phyloP scores from a whole-genome alignment of 768 basidiomycete genomes.

The Leccinum boreale region DNA sequence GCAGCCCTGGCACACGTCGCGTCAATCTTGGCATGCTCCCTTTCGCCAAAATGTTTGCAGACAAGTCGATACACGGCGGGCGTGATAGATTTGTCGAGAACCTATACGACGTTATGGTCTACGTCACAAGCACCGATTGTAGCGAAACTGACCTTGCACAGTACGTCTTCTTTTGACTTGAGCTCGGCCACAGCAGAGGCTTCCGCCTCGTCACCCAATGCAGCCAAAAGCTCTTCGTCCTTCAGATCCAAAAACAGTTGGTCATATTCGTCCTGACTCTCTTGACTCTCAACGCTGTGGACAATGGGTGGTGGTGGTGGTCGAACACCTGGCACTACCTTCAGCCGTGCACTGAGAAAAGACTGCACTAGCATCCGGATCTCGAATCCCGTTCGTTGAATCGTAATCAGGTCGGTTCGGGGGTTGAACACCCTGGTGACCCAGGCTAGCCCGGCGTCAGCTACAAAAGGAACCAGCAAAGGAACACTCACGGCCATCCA shows the following conservation, averaged over 20 bases:
- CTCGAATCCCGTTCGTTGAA: slow-evolving; percentile 46
- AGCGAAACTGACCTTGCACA: slow-evolving; percentile 45
- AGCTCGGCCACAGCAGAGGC: slow-evolving; percentile 25
- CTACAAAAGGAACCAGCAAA: not conserved
- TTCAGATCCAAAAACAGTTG: slow-evolving; percentile 55
- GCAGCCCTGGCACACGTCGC: slow-evolving; percentile 35
- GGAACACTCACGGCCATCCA: slow-evolving; percentile 48
- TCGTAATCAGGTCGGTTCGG: slow-evolving; percentile 40
- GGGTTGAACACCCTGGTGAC: slow-evolving; percentile 48
- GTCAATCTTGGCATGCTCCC: slow-evolving; percentile 15
- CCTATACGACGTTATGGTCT: slow-evolving; percentile 30
- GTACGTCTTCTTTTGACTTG: slow-evolving; percentile 42
- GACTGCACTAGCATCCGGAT: slow-evolving; percentile 56
- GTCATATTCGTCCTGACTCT: slow-evolving; percentile 78
- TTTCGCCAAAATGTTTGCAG: slow-evolving; percentile 44
- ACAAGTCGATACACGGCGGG: slow-evolving; percentile 56
- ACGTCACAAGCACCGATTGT: not conserved
- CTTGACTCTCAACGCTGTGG: slow-evolving; percentile 45
- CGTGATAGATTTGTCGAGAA: slow-evolving; percentile 45
- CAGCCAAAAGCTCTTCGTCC: slow-evolving; percentile 57
- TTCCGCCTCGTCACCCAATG: slow-evolving; percentile 41
- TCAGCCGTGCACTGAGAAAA: slow-evolving; percentile 57
- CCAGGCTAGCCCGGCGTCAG: slow-evolving; percentile 46
- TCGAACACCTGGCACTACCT: slow-evolving; percentile 41
- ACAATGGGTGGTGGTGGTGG: slow-evolving; percentile 31